Evolutionary conservation across 1,284 basidiomycete species (phyloP).

Genomic region (Porodaedalea pini): DNA sequence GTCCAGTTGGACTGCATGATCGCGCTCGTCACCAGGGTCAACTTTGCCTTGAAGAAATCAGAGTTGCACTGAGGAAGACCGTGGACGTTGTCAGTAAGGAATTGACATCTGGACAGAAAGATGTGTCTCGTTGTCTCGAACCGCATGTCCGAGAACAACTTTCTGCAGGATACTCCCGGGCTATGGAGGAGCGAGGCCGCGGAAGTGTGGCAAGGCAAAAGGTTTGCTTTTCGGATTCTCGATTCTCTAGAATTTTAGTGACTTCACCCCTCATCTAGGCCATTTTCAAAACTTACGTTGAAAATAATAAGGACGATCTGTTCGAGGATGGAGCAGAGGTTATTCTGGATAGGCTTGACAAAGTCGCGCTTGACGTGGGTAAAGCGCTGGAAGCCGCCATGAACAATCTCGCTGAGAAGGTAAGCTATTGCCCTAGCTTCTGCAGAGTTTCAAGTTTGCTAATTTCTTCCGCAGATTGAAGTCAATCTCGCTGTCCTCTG

Average conservation of each 20-base stretch:
- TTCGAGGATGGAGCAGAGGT: constrained; percentile 52
- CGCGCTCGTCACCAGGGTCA: constrained; percentile 48
- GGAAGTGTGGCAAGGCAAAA: constrained; percentile 62
- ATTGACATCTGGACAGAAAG: constrained; percentile 53
- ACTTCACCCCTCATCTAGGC: constrained; percentile 32
- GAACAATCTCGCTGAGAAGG: constrained; percentile 51
- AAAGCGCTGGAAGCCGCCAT: constrained; percentile 44
- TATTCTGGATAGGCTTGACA: constrained; percentile 43
- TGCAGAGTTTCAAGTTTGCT: no score
- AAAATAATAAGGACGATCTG: constrained; percentile 43
- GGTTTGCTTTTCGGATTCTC: constrained; percentile 30
- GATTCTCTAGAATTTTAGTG: background rate
- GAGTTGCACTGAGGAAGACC: constrained; percentile 45
- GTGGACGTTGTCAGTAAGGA: constrained; percentile 47
- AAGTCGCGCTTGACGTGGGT: constrained; percentile 48
- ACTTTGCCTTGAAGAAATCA: constrained; percentile 48
- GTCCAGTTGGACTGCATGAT: constrained; percentile 49
- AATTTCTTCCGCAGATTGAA: constrained; percentile 43
- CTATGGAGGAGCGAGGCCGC: constrained; percentile 49
- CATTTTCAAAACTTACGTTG: constrained; percentile 44
- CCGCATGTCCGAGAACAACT: constrained; percentile 54
- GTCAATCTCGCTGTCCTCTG: constrained; percentile 57
- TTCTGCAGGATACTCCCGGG: constrained; percentile 45
- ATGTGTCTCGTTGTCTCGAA: constrained; percentile 52
- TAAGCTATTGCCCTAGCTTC: constrained; percentile 28